Base-by-base conservation (phyloP, 2,329 filamentous ascomycete species). In the Aspergillaceae sp. region DNA sequence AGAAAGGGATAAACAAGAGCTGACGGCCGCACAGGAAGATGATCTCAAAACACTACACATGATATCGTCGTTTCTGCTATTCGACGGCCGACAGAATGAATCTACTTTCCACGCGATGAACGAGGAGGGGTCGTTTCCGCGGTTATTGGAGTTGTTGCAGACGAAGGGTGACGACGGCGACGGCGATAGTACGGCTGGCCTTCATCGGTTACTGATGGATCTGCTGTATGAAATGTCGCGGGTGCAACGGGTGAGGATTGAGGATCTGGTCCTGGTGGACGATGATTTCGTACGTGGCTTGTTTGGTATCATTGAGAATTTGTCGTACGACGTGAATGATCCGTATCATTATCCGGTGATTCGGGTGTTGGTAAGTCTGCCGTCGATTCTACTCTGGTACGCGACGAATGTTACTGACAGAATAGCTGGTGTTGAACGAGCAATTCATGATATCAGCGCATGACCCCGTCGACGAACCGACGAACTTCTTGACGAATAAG, bases 331-430 rank as follows among this genome's bases (percentile, higher is more conserved):
- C 66, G 83, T 80, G 26, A 80, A 88, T 55, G 92, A 97, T 65
- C 91, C 91, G 1, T 98, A 95, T 64, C 91, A 97, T 64, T 97
- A 96, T 64, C 86, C 88, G 4, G 84, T 96, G 40, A 96, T 98
- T 60, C 81, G 90, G 53, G 90, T 97, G 42, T 67, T 98, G 69
- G 89, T 94, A 69, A 64, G 83, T 73, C 19, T 19, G 19, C 19
- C 19, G 19, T 19, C 19, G 19, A 19, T 19, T 19, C 19, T 5
- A 30, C 7, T 10, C 38, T 26, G 26, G 30, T 29, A 11, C 5
- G 32, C 5, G 9, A 32, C 11, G 26, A n/a, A 8, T n/a, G 10
- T 1, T 29, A 41, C 27, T 8, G n/a, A 42, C 38, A 29, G 10
- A 43, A 11, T 54, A 94, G 87, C 79, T 98, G 57, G 90, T 97